Evolutionary conservation across 192 early-diverging fungal species (phyloP).

Genomic region (Chytriomyces sp.): DNA sequence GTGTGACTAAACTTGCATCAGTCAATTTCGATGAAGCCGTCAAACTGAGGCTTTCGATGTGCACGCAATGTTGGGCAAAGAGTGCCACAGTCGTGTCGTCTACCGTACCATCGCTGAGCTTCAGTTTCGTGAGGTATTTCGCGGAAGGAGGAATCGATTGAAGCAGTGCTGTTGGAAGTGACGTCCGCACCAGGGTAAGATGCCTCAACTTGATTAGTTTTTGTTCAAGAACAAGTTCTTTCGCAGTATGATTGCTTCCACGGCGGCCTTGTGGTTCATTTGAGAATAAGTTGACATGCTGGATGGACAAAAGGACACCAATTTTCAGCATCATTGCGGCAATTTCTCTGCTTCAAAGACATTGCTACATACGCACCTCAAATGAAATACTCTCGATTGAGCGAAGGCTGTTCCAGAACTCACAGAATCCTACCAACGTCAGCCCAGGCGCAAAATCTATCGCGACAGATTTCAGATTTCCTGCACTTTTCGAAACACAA

Average conservation of each 20-base stretch:
- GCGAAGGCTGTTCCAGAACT: neutral
- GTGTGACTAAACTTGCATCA: neutral
- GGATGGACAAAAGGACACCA: neutral
- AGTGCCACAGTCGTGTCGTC: neutral
- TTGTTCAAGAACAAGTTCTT: neutral
- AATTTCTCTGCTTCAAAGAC: too few relatives aligned
- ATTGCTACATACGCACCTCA: too few relatives aligned
- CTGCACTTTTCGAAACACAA: neutral
- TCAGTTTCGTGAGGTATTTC: neutral
- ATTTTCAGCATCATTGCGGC: too few relatives aligned
- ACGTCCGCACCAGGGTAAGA: neutral
- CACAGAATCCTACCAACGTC: neutral
- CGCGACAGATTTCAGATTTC: neutral
- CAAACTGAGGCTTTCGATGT: neutral
- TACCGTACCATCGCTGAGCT: neutral
- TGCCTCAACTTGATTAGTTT: neutral
- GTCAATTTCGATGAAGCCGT: neutral
- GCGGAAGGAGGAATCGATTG: neutral
- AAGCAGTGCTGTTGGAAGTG: neutral
- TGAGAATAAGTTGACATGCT: slow-evolving; percentile 1
- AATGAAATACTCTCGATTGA: too few relatives aligned
- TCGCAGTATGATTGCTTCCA: neutral
- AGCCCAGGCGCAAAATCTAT: slow-evolving; percentile 18
- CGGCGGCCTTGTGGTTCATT: too few relatives aligned
- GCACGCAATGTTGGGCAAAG: neutral